Evolutionary conservation across 768 basidiomycete genomes (phyloP).

Genomic region (Phaeotremella fagi): DNA sequence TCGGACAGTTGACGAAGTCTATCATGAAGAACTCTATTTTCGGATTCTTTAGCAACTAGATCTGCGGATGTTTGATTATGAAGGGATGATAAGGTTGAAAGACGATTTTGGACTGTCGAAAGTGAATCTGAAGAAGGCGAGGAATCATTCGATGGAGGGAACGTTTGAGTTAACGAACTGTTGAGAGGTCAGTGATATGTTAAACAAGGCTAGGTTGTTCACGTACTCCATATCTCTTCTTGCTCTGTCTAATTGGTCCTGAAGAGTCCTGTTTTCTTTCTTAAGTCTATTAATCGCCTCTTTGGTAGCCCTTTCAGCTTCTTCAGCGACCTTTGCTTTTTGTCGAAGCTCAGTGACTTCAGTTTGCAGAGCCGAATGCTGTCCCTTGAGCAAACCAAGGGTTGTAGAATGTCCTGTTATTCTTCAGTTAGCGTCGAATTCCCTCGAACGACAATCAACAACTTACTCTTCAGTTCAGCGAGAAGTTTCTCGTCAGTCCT

Average conservation of each 20-base stretch:
- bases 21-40: conserved; percentile 23
- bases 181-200: background rate
- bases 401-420: conserved; percentile 32
- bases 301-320: conserved; percentile 22
- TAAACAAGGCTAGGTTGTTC: background rate
- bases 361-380: conserved; percentile 21
- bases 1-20: conserved; percentile 23
- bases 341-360: conserved; percentile 40
- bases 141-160: conserved; percentile 18
- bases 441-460: background rate
- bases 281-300: conserved; percentile 26
- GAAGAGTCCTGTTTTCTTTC: conserved; percentile 32
- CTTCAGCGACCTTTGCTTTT: conserved; percentile 37
- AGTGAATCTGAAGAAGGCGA: conserved; percentile 16
- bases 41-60: conserved; percentile 26
- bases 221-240: conserved; percentile 46
- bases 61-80: conserved; percentile 28
- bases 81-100: conserved; percentile 32
- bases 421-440: background rate
- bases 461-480: conserved; percentile 37
- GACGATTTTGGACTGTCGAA: conserved; percentile 32
- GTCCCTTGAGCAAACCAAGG: conserved; percentile 24
- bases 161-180: conserved; percentile 43
- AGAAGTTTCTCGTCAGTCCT: conserved; percentile 22
- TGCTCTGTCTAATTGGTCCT: conserved; percentile 39